Evolutionary conservation across 2,329 filamentous ascomycete genomes (phyloP).

Genomic region (Aspergillus candidus): DNA sequence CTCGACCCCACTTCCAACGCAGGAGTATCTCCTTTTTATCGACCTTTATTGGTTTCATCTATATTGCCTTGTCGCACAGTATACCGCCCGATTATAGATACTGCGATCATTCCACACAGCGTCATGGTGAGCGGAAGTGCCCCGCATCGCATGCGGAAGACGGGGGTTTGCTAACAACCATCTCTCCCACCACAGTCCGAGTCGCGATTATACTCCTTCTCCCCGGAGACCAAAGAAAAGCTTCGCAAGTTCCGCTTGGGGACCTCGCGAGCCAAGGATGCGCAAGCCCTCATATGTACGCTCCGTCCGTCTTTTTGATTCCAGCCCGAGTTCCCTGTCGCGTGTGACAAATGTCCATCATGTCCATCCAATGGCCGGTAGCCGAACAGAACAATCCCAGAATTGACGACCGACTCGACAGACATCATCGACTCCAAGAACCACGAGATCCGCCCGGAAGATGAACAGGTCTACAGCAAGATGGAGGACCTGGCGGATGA

Average conservation of each 20-base stretch:
- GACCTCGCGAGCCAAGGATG: slow-evolving; percentile 77
- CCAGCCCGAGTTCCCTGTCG: not conserved
- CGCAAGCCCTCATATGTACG: slow-evolving; percentile 93
- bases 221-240: slow-evolving; percentile 78
- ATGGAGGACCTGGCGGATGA: slow-evolving; percentile 79
- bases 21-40: too few relatives aligned
- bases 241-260: slow-evolving; percentile 90
- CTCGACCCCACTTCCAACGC: too few relatives aligned
- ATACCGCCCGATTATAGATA: too few relatives aligned
- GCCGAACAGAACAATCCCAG: not conserved
- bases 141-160: slow-evolving; percentile 9
- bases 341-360: too few relatives aligned
- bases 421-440: slow-evolving; percentile 86
- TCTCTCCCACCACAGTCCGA: slow-evolving; percentile 55
- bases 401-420: slow-evolving; percentile 38
- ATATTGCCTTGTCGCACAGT: not conserved
- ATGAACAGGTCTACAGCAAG: slow-evolving; percentile 73
- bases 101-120: too few relatives aligned
- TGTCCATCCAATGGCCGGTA: too few relatives aligned
- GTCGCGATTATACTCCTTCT: slow-evolving; percentile 87
- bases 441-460: slow-evolving; percentile 80
- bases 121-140: slow-evolving; percentile 3
- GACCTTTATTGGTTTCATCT: not conserved
- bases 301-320: slow-evolving; percentile 18
- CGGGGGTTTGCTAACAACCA: not conserved